phyloP scores from a whole-genome alignment of 2,329 filamentous ascomycete genomes.

The Aspergillus pseudoterreus region DNA sequence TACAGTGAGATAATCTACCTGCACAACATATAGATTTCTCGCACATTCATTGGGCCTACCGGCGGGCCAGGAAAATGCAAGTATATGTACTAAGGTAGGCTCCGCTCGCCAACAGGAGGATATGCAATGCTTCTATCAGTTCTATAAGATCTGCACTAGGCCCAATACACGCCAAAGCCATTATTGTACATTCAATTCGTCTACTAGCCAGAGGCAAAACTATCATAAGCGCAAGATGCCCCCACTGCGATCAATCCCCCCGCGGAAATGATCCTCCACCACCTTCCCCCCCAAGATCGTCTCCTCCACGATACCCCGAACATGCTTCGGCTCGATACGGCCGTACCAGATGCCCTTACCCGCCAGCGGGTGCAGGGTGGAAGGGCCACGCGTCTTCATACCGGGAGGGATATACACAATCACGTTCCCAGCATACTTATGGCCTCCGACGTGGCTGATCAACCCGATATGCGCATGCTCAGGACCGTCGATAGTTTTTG shows the following conservation, averaged over 20 bases:
- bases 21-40: too few relatives aligned
- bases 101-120: too few relatives aligned
- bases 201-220: background rate
- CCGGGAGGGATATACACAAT: conserved; percentile 66
- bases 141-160: too few relatives aligned
- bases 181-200: background rate
- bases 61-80: too few relatives aligned
- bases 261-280: conserved; percentile 75
- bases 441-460: conserved; percentile 84
- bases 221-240: conserved; percentile 61
- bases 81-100: too few relatives aligned
- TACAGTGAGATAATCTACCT: too few relatives aligned
- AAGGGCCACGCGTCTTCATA: conserved; percentile 21
- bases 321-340: conserved; percentile 76
- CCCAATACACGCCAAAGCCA: too few relatives aligned
- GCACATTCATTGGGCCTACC: too few relatives aligned
- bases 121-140: too few relatives aligned
- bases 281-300: conserved; percentile 86
- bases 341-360: conserved; percentile 73
- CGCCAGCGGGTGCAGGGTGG: conserved; percentile 32
- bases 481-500: conserved; percentile 23
- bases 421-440: conserved; percentile 93
- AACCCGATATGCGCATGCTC: conserved; percentile 38
- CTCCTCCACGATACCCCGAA: conserved; percentile 82
- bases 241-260: conserved; percentile 74